A percentile compares a stretch with the other conserved stretches of the same genome.
These are phyloP conservation scores for Mucor circinelloides DNA, from an alignment of 371 early-diverging fungal species.

Conservation along the genomic window DNA sequence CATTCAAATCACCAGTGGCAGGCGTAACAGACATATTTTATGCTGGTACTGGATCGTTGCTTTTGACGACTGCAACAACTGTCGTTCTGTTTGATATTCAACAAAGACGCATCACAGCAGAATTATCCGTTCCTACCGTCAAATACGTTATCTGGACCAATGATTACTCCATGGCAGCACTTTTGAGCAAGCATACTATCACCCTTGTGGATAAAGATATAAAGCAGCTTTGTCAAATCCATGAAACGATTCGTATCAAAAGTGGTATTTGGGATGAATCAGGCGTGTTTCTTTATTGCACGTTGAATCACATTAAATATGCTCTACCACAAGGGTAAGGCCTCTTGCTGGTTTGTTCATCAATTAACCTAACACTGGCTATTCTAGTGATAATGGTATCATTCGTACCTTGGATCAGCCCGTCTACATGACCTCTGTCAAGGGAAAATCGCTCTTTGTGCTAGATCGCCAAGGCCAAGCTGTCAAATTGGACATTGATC, in stretches of 20 bases:
- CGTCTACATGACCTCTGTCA: conserved; percentile 85
- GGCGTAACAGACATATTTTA: not conserved
- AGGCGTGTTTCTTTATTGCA: not conserved
- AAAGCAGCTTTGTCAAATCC: not conserved
- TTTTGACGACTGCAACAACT: not conserved
- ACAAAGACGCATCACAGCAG: not conserved
- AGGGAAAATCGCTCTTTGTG: conserved; percentile 81
- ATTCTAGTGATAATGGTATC: conserved; percentile 82
- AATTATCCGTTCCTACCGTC: not conserved
- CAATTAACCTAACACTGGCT: too few relatives aligned
- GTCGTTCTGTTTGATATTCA: not conserved
- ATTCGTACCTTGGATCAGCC: conserved; percentile 95
- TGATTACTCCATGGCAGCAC: conserved; percentile 61
- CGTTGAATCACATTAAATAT: not conserved
- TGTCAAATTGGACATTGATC: conserved; percentile 86
- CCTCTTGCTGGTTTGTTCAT: too few relatives aligned
- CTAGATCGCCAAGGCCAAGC: conserved; percentile 89
- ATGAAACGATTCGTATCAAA: not conserved
- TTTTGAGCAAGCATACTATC: not conserved
- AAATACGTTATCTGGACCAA: conserved; percentile 12
- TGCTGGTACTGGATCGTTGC: not conserved
- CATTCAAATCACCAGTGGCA: not conserved
- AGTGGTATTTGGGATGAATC: not conserved
- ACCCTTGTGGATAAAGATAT: not conserved
- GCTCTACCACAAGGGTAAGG: conserved; percentile 40